phyloP scores from a whole-genome alignment of 2,329 filamentous ascomycete species.

The Drechslerella coelobrocha region DNA sequence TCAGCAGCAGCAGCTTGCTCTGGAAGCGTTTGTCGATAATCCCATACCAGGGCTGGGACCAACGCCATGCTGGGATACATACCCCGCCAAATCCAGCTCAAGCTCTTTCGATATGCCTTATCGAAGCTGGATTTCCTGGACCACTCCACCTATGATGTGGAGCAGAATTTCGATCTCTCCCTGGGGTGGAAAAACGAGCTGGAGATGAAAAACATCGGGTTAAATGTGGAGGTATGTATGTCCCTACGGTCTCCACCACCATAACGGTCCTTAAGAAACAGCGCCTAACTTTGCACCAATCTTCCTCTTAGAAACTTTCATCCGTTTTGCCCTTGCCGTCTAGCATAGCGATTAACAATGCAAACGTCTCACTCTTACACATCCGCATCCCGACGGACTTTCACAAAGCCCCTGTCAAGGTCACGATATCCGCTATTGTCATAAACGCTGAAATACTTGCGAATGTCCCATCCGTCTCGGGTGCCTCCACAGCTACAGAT shows the following conservation, averaged over 20 bases:
- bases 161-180: constrained; percentile 77
- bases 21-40: constrained; percentile 12
- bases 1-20: constrained; percentile 3
- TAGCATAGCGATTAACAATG: constrained; percentile 73
- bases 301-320: constrained; percentile 73
- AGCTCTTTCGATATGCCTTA: constrained; percentile 80
- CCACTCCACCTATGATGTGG: constrained; percentile 81
- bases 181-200: constrained; percentile 82
- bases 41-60: background rate
- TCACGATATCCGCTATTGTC: constrained; percentile 82
- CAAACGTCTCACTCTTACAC: constrained; percentile 76
- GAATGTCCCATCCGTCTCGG: constrained; percentile 57
- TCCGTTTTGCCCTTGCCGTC: constrained; percentile 75
- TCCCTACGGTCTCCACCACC: constrained; percentile 51
- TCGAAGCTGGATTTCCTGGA: constrained; percentile 85
- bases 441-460: constrained; percentile 68
- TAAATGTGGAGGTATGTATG: constrained; percentile 77
- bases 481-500: constrained; percentile 53
- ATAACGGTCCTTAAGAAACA: constrained; percentile 29
- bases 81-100: constrained; percentile 42
- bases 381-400: constrained; percentile 88
- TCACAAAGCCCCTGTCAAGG: constrained; percentile 79
- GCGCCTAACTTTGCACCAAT: background rate
- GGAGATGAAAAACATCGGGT: constrained; percentile 83
- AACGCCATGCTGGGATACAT: constrained; percentile 37